These are phyloP conservation scores for Magnolia sinica DNA, from an alignment of 164 flowering plant genomes.

Conservation along the genomic window DNA sequence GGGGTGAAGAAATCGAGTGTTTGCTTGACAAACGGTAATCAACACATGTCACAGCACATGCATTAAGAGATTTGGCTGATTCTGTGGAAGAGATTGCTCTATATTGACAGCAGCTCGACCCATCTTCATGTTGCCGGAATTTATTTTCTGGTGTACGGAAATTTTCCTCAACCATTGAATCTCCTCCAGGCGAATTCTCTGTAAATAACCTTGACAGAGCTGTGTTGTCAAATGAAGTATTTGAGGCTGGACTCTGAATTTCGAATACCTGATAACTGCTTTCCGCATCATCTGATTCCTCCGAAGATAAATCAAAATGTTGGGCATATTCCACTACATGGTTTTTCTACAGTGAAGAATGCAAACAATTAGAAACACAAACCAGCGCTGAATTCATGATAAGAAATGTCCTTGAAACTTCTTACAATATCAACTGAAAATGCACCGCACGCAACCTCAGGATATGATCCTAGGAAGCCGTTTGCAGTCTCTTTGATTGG, in stretches of 20 bases:
- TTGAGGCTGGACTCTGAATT: conserved; percentile 17
- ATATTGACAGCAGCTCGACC: not conserved
- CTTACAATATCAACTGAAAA: not conserved
- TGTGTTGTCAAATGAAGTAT: conserved; percentile 13
- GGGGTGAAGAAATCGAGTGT: conserved; percentile 3
- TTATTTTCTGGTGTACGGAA: not conserved
- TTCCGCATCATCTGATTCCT: conserved; percentile 44
- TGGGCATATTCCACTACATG: conserved; percentile 12
- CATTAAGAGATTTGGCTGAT: conserved; percentile 1
- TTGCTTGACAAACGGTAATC: not conserved
- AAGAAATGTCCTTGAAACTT: not conserved
- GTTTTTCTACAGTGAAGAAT: conserved; percentile 23
- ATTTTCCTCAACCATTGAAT: conserved; percentile 12
- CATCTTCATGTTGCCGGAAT: conserved; percentile 10
- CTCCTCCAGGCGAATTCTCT: conserved; percentile 25
- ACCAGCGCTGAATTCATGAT: not conserved
- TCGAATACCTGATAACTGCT: conserved; percentile 25
- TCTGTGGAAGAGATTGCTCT: not conserved
- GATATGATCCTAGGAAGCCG: not conserved
- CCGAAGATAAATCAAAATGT: conserved; percentile 28
- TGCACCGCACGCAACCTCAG: not conserved
- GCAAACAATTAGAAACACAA: conserved; percentile 8
- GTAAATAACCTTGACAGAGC: conserved; percentile 7
- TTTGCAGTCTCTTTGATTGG: not conserved
- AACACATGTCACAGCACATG: not conserved